These are phyloP conservation scores for Staphylotrichum longicolle DNA, from an alignment of 495 filamentous ascomycete genomes.

Conservation along the genomic window DNA sequence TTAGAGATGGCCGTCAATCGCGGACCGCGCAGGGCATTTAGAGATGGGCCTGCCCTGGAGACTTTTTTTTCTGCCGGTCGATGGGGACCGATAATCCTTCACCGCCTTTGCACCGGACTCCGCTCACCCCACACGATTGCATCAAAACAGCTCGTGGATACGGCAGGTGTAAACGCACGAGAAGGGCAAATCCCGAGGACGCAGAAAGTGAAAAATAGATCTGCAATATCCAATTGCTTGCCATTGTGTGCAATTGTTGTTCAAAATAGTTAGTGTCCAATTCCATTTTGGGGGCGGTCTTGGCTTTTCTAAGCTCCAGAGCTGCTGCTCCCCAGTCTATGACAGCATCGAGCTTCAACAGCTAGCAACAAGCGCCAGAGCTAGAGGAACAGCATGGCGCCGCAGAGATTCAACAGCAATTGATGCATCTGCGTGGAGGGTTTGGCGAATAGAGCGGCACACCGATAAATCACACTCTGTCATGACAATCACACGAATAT, in stretches of 20 bases:
- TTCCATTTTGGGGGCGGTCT: no score
- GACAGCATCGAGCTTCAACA: neutral
- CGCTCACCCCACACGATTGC: no score
- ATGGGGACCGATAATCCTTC: neutral
- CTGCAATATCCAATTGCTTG: no score
- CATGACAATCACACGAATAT: neutral
- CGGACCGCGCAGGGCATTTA: neutral
- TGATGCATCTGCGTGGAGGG: no score
- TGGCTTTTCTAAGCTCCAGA: no score
- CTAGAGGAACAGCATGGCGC: neutral
- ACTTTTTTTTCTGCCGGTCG: slow-evolving; percentile 28
- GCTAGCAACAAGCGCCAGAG: neutral
- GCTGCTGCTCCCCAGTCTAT: no score
- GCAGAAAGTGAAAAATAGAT: no score
- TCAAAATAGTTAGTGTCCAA: no score
- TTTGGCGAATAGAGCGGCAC: no score
- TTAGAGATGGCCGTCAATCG: neutral
- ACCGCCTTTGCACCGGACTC: slow-evolving; percentile 12
- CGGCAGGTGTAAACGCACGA: no score
- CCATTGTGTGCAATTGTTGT: neutral
- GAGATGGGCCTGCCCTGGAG: neutral
- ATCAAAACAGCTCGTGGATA: no score
- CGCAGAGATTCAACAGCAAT: neutral
- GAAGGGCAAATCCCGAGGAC: no score
- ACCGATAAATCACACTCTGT: neutral